Evolutionary conservation across 2,329 filamentous ascomycete genomes (phyloP).

Genomic region (Cadophora gregata): DNA sequence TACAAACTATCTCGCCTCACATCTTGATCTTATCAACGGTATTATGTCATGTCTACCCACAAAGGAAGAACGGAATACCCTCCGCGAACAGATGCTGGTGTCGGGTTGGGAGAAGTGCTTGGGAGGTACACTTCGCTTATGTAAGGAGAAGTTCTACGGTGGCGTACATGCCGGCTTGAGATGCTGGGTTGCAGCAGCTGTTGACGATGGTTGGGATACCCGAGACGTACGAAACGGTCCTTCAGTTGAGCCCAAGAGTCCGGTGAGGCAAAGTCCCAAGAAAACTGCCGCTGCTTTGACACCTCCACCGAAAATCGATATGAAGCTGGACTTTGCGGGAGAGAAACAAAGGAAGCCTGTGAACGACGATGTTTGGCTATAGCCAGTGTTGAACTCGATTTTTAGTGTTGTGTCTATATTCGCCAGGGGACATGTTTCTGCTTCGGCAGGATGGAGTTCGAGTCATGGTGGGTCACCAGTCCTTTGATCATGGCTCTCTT

Average conservation of each 20-base stretch:
- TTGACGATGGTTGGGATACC: conserved; percentile 87
- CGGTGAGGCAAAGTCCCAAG: conserved; percentile 52
- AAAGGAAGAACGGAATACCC: conserved; percentile 70
- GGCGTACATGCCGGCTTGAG: conserved; percentile 87
- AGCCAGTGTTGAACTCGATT: conserved; percentile 7
- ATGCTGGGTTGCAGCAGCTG: conserved; percentile 88
- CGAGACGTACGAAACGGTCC: conserved; percentile 80
- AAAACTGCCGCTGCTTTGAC: conserved; percentile 31
- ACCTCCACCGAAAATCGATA: conserved; percentile 42
- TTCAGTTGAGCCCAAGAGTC: conserved; percentile 49
- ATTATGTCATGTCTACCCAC: conserved; percentile 82
- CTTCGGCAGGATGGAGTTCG: neutral
- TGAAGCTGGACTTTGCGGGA: conserved; percentile 41
- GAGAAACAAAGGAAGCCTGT: conserved; percentile 29
- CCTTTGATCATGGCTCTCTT: conserved; percentile 9
- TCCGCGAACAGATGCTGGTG: conserved; percentile 79
- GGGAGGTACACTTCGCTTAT: conserved; percentile 82
- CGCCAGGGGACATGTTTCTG: too few relatives aligned
- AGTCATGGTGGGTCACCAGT: neutral
- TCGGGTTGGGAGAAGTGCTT: conserved; percentile 93
- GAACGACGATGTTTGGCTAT: conserved; percentile 38
- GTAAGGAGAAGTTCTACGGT: conserved; percentile 97
- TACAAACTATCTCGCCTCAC: conserved; percentile 92
- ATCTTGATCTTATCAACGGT: conserved; percentile 91
- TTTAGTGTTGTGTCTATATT: neutral